Base-by-base conservation (phyloP, 2,329 filamentous ascomycete genomes). In the Monascus ruber region DNA sequence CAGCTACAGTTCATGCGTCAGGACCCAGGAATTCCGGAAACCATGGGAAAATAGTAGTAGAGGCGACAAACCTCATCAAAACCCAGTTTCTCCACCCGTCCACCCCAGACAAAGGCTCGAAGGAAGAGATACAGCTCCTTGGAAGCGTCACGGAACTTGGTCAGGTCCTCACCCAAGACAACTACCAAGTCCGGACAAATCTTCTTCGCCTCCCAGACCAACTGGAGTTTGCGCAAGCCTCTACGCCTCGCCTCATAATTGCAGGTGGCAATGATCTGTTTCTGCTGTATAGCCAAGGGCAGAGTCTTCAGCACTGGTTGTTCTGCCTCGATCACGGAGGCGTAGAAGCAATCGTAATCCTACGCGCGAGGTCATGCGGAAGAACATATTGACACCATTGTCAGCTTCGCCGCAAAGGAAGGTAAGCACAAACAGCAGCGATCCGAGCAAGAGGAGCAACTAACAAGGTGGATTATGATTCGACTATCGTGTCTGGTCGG, bases 251-350 rank as follows among this genome's bases (percentile, higher is more conserved):
- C 89, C 56, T 84, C 85, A 61, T 96, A 96, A 64, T 96, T 96
- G 72, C 85, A 93, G 4, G 87, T 94, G 24, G 88, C 85, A 32
- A 91, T 72, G 40, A 95, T 94, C 58, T 87, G 85, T 64, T 95
- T 95, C 63, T 95, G 88, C 61, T 88, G 84, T 42, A 94, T 79
- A 29, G 86, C 88, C 28, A 96, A 68, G 5, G 87, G 85, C 11
- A 83, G 65, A 1, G 73, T 70, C 55, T 78, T 85, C 41, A 95
- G 69, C 2, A 72, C 68, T 0, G 87, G 85, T 47, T 83, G 79
- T 56, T 83, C 81, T 47, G 81, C 81, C 64, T 95, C 87, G 49
- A 91, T 81, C 6, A 91, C 87, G 36, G 86, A 85, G 24, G 88
- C 88, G 60, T 96, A 96, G 69, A 96, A 96, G 68, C 85, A 94